Evolutionary conservation across 148 eudicot species (phyloP), one percentile per base, ranked within the genome.

Genomic region (Tetragonia tetragonoides): DNA sequence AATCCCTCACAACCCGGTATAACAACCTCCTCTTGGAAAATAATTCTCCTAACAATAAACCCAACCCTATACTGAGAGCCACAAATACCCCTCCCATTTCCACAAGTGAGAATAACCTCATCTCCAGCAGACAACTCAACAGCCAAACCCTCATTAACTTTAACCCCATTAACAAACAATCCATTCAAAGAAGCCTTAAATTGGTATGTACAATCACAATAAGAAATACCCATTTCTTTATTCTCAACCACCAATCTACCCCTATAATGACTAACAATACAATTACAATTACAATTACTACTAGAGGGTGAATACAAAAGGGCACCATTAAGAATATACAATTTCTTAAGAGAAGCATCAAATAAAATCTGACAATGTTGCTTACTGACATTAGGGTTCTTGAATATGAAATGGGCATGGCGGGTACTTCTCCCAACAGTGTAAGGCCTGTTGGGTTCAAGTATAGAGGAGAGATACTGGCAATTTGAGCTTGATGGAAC

Each of bases 161-260:
- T 88, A 80, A 74, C 85, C 72, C 94, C 95, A 83, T 94, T 92
- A 47, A 94, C 88, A 88, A 86, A 90, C 70, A 90, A 84, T 40
- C 97, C 98, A 79, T 94, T 94, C 78, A 85, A 54, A 14, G 97
- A 88, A 81, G 81, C 91, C 87, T 77, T 89, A 79, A 73, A 83
- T 71, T 77, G 81, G 79, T 75, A 86, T 20, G 41, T 70, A 80
- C 77, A 80, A 60, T 56, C 34, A 77, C 59, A 73, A 68, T 44
- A 41, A 60, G 68, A 56, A 39, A 47, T 18, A 0, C 6, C 57
- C 66, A 44, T 81, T 41, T 68, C 54, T 46, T 72, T 68, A 46
- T 69, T 62, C 54, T 73, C 56, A 54, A 51, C 74, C 24, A 80
- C 0, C 47, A 82, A 77, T 68, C 85, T 75, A 74, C 70, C 66